Conservation (phyloP, 805 yeast species). For the Saturnispora kantuleensis region DNA sequence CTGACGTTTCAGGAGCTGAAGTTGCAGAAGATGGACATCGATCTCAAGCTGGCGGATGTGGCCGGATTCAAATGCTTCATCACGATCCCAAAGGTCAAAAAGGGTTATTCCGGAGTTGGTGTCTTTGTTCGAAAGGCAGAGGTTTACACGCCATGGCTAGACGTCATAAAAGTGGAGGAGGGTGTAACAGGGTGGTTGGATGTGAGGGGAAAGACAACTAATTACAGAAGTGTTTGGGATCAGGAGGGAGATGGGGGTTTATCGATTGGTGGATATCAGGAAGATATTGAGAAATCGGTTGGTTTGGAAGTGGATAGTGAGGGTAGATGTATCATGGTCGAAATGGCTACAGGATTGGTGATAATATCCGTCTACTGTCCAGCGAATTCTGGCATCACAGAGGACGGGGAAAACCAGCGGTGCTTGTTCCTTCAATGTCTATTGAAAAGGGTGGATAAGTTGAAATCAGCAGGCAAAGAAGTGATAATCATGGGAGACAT, state of each 20-base stretch:
- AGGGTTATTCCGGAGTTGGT: conserved; percentile 91
- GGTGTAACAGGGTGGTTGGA: conserved; percentile 70
- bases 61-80: conserved; percentile 57
- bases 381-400: conserved; percentile 71
- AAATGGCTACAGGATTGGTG: conserved; percentile 52
- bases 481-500: conserved; percentile 85
- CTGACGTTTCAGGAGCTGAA: conserved; percentile 86
- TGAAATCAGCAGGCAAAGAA: conserved; percentile 48
- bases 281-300: conserved; percentile 24
- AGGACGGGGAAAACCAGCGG: conserved; percentile 53
- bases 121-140: conserved; percentile 55
- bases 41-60: conserved; percentile 28
- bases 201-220: conserved; percentile 10
- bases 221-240: conserved; percentile 22
- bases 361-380: conserved; percentile 76
- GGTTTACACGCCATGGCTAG: conserved; percentile 25
- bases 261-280: conserved; percentile 68
- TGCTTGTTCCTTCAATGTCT: conserved; percentile 47
- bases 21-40: conserved; percentile 41
- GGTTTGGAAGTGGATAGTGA: conserved; percentile 56
- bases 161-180: conserved; percentile 72
- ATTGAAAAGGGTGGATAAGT: conserved; percentile 49
- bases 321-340: conserved; percentile 74
- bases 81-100: conserved; percentile 54
- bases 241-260: conserved; percentile 7